Evolutionary conservation across 148 eudicot species (phyloP).

Genomic region (Linanthus parryae): DNA sequence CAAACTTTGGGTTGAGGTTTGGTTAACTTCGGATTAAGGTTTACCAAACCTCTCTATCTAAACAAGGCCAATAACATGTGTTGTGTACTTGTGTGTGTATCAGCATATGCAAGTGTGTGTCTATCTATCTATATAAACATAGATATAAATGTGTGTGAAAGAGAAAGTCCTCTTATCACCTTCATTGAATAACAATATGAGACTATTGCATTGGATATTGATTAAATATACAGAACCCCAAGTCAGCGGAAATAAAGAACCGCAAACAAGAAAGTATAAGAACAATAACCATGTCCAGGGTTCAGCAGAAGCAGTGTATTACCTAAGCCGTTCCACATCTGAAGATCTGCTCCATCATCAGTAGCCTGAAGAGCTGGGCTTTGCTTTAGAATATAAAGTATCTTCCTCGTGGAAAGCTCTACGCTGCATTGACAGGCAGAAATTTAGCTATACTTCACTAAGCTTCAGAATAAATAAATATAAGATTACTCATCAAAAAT

Average conservation of each 20-base stretch:
- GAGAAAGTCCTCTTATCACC: too few species aligned
- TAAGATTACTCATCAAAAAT: too few species aligned
- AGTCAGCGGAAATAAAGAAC: neutral
- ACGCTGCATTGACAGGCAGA: constrained; percentile 35
- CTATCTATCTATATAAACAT: too few species aligned
- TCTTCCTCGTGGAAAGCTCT: constrained; percentile 47
- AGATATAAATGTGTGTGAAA: too few species aligned
- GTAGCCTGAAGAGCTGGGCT: constrained; percentile 51
- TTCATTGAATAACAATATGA: too few species aligned
- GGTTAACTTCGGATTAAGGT: too few species aligned
- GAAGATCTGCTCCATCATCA: constrained; percentile 33
- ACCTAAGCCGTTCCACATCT: constrained; percentile 74
- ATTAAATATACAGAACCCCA: neutral
- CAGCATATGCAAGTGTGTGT: too few species aligned
- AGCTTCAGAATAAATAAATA: neutral
- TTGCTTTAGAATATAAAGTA: constrained; percentile 46
- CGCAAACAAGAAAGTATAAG: neutral
- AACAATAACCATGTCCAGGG: neutral
- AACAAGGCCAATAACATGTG: too few species aligned
- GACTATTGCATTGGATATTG: neutral
- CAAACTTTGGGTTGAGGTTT: too few species aligned
- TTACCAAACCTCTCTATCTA: too few species aligned
- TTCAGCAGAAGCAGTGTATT: constrained; percentile 12
- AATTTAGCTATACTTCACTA: constrained; percentile 5
- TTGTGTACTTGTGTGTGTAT: too few species aligned